Conservation (phyloP, 2,329 filamentous ascomycete species). For the Aspergillus costaricaensis region DNA sequence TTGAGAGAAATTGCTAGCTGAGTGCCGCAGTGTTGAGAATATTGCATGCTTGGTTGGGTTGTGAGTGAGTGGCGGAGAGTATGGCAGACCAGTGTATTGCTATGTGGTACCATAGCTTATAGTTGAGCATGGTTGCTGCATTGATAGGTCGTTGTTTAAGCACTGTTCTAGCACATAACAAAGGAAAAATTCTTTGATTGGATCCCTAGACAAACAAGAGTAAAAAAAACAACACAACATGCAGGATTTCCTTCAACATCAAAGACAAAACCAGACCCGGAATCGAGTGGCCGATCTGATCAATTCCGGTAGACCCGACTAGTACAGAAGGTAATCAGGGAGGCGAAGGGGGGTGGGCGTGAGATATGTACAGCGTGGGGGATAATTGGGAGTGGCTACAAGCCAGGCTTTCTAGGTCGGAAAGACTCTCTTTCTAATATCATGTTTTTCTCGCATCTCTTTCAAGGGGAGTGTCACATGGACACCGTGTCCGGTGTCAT, state of each 20-base stretch:
- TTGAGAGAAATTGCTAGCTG: no score
- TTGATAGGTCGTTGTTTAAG: no score
- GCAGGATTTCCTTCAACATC: conserved; percentile 28
- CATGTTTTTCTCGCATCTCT: conserved; percentile 12
- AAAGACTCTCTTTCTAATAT: conserved; percentile 17
- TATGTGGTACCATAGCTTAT: no score
- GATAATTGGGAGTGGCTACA: conserved; percentile 10
- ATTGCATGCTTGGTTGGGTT: no score
- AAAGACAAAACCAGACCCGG: conserved; percentile 28
- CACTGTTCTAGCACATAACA: neutral
- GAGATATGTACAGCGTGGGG: conserved; percentile 37
- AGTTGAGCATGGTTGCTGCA: no score
- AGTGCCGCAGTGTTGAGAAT: no score
- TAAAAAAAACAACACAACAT: conserved; percentile 25
- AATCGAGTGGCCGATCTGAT: conserved; percentile 16
- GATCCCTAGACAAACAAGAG: conserved; percentile 2
- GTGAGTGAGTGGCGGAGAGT: no score
- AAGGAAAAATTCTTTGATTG: conserved; percentile 7
- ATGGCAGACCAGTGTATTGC: no score
- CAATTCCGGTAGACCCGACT: conserved; percentile 30
- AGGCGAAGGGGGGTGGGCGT: conserved; percentile 16
- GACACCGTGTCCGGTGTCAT: neutral
- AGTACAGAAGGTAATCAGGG: conserved; percentile 34
- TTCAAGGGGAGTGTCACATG: conserved; percentile 7
- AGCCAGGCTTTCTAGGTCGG: neutral